A percentile compares a stretch with the other conserved stretches of the same genome.
phyloP scores from a whole-genome alignment of 2,329 filamentous ascomycete species.

The Pyrenophora teres region DNA sequence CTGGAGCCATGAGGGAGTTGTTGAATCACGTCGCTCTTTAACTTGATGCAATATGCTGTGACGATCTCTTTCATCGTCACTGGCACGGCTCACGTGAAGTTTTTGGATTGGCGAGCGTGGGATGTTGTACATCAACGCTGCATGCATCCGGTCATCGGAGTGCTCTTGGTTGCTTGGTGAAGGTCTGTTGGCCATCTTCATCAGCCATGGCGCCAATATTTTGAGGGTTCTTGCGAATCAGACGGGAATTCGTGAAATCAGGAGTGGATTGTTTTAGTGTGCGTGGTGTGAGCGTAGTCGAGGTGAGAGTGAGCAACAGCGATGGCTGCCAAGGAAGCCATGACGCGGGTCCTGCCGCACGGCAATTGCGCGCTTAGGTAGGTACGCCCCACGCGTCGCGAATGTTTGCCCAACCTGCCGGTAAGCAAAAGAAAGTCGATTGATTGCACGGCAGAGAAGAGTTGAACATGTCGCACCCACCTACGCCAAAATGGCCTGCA shows the following conservation, averaged over 20 bases:
- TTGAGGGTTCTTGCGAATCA: no score
- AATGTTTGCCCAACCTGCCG: slow-evolving; percentile 3
- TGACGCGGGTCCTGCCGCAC: slow-evolving; percentile 16
- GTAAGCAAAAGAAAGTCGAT: slow-evolving; percentile 9
- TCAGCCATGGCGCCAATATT: no score
- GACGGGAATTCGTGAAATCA: no score
- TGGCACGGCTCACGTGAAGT: no score
- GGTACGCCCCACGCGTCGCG: slow-evolving; percentile 15
- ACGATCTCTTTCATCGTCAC: background rate
- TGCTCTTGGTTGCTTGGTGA: background rate
- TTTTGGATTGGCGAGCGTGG: background rate
- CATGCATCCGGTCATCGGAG: background rate
- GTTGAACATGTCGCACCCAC: slow-evolving; percentile 33
- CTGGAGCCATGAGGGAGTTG: background rate
- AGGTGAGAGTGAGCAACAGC: background rate
- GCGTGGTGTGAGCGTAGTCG: no score
- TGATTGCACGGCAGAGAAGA: slow-evolving; percentile 9
- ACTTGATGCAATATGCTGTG: background rate
- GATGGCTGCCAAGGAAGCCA: slow-evolving; percentile 25
- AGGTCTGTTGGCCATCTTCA: no score
- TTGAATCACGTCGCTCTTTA: background rate
- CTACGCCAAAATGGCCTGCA: slow-evolving; percentile 35
- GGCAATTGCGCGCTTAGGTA: slow-evolving; percentile 1
- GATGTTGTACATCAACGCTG: background rate
- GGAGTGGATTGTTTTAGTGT: no score